These are phyloP conservation scores for Quambalaria eucalypti DNA, from an alignment of 1,284 basidiomycete species.

Conservation along the genomic window DNA sequence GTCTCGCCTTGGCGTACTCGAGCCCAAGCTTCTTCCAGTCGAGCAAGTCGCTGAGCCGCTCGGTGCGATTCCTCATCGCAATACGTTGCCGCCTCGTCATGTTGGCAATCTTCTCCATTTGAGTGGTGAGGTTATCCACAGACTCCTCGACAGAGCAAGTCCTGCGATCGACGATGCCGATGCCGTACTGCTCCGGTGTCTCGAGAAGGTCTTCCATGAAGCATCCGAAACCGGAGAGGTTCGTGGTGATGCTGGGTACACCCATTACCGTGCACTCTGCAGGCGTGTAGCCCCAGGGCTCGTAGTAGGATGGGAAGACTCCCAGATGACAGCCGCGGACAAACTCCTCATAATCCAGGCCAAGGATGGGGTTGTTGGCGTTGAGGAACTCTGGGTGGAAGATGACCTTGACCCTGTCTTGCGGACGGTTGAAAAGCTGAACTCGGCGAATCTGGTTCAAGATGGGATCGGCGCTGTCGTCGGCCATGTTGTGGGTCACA, in stretches of 20 bases:
- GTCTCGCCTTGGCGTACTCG: constrained; percentile 90
- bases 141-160: constrained; percentile 83
- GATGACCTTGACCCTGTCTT: constrained; percentile 86
- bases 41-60: constrained; percentile 63
- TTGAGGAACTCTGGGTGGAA: constrained; percentile 99
- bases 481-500: constrained; percentile 94
- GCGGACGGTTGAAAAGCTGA: constrained; percentile 73
- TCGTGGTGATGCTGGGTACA: constrained; percentile 91
- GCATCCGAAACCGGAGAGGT: constrained; percentile 92
- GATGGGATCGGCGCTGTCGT: constrained; percentile 83
- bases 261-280: constrained; percentile 72
- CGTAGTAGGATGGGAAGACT: constrained; percentile 90
- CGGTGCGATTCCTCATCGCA: constrained; percentile 95
- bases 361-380: constrained; percentile 91
- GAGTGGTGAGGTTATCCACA: constrained; percentile 57
- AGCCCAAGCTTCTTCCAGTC: constrained; percentile 98
- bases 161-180: constrained; percentile 87
- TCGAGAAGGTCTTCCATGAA: constrained; percentile 99
- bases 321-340: constrained; percentile 94
- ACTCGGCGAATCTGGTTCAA: constrained; percentile 88
- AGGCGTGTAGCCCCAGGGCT: constrained; percentile 75
- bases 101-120: constrained; percentile 56
- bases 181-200: constrained; percentile 53
- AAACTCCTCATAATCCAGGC: constrained; percentile 97
- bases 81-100: constrained; percentile 94